Conservation (phyloP, 2,329 filamentous ascomycete species). For the Microdochium paspali region DNA sequence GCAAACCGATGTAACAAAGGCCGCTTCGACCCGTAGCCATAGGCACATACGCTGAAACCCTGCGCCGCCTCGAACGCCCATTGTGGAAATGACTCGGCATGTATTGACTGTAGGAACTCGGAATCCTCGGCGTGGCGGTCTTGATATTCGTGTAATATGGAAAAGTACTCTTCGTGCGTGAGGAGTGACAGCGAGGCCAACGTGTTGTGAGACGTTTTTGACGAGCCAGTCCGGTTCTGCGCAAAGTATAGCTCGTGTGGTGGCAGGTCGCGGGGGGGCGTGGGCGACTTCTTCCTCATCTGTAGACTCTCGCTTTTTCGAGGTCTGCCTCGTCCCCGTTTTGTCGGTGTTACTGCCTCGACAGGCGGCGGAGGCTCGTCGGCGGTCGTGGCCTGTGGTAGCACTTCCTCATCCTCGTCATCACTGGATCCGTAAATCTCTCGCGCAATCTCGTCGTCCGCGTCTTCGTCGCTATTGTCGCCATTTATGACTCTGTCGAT, state of each 20-base stretch:
- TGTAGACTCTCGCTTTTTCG: constrained; percentile 26
- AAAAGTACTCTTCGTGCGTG: constrained; percentile 88
- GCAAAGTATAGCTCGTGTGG: constrained; percentile 90
- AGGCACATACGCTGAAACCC: constrained; percentile 82
- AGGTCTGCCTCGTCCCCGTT: constrained; percentile 36
- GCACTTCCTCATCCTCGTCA: constrained; percentile 35
- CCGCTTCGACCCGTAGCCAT: constrained; percentile 87
- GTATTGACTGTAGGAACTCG: constrained; percentile 62
- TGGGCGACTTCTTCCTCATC: constrained; percentile 57
- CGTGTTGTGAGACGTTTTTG: constrained; percentile 81
- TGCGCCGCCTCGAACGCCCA: constrained; percentile 87
- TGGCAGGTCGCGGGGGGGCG: constrained; percentile 72
- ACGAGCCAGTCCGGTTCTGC: constrained; percentile 73
- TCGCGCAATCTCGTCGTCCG: constrained; percentile 57
- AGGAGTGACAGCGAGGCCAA: constrained; percentile 66
- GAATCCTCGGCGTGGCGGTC: constrained; percentile 66
- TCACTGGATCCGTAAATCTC: constrained; percentile 56
- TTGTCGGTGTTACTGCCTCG: constrained; percentile 29
- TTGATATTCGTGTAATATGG: constrained; percentile 49
- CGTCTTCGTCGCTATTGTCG: constrained; percentile 61
- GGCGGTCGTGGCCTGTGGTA: constrained; percentile 11
- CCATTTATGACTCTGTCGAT: constrained; percentile 62
- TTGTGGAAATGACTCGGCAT: constrained; percentile 75
- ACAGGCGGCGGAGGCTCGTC: constrained; percentile 12
- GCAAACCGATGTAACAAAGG: constrained; percentile 67